Base-by-base conservation (phyloP, 1,139 yeast species). In the Debaryomyces subglobosus region DNA sequence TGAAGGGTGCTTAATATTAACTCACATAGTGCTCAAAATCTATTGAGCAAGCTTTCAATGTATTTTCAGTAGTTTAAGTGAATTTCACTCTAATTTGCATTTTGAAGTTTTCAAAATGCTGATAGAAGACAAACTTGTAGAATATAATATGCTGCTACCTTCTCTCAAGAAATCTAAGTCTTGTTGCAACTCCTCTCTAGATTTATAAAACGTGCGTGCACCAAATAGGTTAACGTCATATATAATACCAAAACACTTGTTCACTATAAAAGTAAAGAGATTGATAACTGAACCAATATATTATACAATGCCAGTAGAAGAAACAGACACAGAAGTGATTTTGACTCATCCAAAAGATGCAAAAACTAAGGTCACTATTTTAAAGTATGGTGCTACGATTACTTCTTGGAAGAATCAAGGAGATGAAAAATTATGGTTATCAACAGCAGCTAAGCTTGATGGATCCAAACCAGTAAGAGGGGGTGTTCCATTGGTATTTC, bases 381-480 rank as follows among this genome's bases (percentile, higher is more conserved):
- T 92, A 49, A 86, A 87, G 57, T 89, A 81, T 59, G 99, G 99
- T 38, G 99, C 98, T 47, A 89, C 94, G 21, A 84, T 91, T 7
- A 69, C 81, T 32, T 89, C 96, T 1, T 94, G 98, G 98, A 80
- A 76, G 49, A 53, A 60, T 41, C 70, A 79, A 30, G 90, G 87
- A 25, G 67, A 72, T 45, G 97, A 94, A 65, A 92, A 87, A 67
- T 68, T 77, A 51, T 74, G 80, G 79, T 64, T 86, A 38, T 81
- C 88, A 8, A 69, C 74, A 12, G 94, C 82, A 39, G 97, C 98
- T 45, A 82, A 84, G 59, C 72, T 92, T 53, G 98, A 94, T 61
- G 97, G 97, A 3, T 71, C 92, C 44, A 89, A 87, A 64, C 95
- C 98, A 1, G 97, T 94, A 23, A 81, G 99, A 63, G 99, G 99